Conservation (phyloP, 306 rosid species). For the Alnus glutinosa region DNA sequence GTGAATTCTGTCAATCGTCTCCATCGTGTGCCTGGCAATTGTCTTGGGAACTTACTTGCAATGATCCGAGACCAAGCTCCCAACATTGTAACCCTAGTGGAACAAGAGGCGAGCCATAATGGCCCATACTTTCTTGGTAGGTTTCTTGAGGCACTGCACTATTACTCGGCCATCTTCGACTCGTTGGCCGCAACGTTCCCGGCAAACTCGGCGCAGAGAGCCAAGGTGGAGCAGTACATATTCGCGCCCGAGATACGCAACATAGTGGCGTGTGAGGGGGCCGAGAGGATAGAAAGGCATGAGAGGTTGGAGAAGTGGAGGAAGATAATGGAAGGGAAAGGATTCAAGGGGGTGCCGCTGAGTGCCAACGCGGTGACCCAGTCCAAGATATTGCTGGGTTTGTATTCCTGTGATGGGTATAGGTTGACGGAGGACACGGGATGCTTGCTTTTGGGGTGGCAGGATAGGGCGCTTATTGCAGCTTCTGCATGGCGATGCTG, state of each 20-base stretch:
- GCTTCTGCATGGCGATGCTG: conserved; percentile 95
- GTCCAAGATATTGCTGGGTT: conserved; percentile 74
- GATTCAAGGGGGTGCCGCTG: conserved; percentile 66
- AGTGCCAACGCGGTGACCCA: conserved; percentile 93
- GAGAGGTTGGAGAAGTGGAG: conserved; percentile 94
- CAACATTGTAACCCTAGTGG: conserved; percentile 69
- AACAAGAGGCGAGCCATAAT: conserved; percentile 90
- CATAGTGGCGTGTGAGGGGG: conserved; percentile 81
- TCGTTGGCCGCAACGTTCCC: conserved; percentile 89
- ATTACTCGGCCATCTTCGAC: conserved; percentile 83
- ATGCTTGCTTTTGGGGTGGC: conserved; percentile 89
- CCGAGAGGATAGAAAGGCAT: conserved; percentile 73
- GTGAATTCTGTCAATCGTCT: conserved; percentile 78
- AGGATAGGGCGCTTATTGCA: conserved; percentile 71
- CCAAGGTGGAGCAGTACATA: conserved; percentile 92
- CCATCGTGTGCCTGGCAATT: conserved; percentile 59
- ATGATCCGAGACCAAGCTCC: conserved; percentile 93
- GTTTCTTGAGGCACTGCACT: conserved; percentile 78
- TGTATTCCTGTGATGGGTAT: conserved; percentile 83
- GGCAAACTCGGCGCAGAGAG: conserved; percentile 67
- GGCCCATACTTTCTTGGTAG: conserved; percentile 83
- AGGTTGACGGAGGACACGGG: conserved; percentile 83
- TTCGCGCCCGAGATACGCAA: conserved; percentile 85
- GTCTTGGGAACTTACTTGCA: conserved; percentile 50
- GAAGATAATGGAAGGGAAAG: conserved; percentile 85